Evolutionary conservation across 1,284 basidiomycete genomes (phyloP).

Genomic region (Cryptococcus hybrid): DNA sequence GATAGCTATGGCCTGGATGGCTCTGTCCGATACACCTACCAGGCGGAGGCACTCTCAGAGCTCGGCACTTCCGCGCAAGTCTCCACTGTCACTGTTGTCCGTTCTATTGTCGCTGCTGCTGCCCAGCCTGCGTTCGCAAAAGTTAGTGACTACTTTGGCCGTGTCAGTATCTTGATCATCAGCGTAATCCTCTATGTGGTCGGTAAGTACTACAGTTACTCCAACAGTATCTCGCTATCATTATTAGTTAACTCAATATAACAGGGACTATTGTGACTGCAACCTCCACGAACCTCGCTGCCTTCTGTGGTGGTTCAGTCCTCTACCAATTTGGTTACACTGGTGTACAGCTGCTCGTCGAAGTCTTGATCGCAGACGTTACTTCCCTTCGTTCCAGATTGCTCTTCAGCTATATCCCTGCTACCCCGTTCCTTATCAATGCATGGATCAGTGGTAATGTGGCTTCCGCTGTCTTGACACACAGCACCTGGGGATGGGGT

Average conservation of each 20-base stretch:
- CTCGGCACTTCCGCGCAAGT: constrained; percentile 27
- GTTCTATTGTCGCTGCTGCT: constrained; percentile 37
- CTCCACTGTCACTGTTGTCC: constrained; percentile 44
- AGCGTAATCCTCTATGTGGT: constrained; percentile 47
- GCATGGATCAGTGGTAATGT: constrained; percentile 50
- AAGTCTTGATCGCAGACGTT: constrained; percentile 51
- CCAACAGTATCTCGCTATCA: background rate
- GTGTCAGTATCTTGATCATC: constrained; percentile 43
- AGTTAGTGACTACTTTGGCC: constrained; percentile 49
- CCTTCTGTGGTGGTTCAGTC: constrained; percentile 47
- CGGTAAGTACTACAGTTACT: constrained; percentile 14
- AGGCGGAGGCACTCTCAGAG: constrained; percentile 20
- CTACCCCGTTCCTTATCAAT: constrained; percentile 49
- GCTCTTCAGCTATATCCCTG: constrained; percentile 51
- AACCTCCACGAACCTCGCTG: constrained; percentile 31
- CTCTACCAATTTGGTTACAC: constrained; percentile 44
- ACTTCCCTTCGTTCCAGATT: constrained; percentile 50
- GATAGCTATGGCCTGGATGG: constrained; percentile 44
- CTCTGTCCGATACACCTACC: constrained; percentile 36
- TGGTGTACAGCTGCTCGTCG: constrained; percentile 35
- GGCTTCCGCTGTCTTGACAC: constrained; percentile 31
- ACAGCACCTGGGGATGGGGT: constrained; percentile 45
- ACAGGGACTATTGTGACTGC: constrained; percentile 48
- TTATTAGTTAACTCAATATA: background rate
- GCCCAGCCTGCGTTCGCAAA: constrained; percentile 43